Percentiles rank a stretch among this genome's conserved stretches.
These are phyloP conservation scores for Saccharomycopsis synnaedendra DNA, from an alignment of 805 yeast species.

Conservation along the genomic window DNA sequence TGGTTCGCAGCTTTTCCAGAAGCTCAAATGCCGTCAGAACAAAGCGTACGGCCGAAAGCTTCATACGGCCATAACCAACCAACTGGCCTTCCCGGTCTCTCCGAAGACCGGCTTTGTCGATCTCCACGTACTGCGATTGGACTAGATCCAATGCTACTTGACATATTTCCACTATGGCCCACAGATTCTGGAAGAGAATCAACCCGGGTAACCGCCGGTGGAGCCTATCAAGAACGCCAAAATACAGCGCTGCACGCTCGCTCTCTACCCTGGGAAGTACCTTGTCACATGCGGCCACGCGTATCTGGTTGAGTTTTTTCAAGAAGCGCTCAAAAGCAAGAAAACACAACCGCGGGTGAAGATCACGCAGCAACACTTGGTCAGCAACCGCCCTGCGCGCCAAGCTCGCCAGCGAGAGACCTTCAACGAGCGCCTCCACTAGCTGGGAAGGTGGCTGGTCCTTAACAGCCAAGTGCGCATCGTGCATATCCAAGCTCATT, in stretches of 20 bases:
- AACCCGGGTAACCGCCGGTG: conserved; percentile 1
- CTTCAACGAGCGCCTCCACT: neutral
- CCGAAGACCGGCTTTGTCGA: neutral
- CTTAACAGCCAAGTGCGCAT: neutral
- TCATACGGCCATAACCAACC: neutral
- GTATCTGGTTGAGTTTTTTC: conserved; percentile 18
- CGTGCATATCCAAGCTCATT: neutral
- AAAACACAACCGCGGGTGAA: conserved; percentile 41
- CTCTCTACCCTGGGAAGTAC: conserved; percentile 37
- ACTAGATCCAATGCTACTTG: conserved; percentile 6
- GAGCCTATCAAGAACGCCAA: conserved; percentile 23
- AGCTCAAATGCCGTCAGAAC: neutral
- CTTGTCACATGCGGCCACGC: conserved; percentile 19
- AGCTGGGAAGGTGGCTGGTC: neutral
- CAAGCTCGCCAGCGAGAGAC: neutral
- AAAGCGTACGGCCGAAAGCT: conserved; percentile 1
- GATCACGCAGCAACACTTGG: conserved; percentile 55
- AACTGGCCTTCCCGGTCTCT: neutral
- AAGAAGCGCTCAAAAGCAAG: conserved; percentile 25
- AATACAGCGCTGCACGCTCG: conserved; percentile 32
- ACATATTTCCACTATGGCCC: neutral
- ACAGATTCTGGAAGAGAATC: conserved; percentile 4
- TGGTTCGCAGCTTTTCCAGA: neutral
- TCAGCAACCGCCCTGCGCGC: conserved; percentile 32
- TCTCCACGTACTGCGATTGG: conserved; percentile 17